These are phyloP conservation scores for Auricularia cornea DNA, from an alignment of 768 basidiomycete genomes.

Conservation along the genomic window DNA sequence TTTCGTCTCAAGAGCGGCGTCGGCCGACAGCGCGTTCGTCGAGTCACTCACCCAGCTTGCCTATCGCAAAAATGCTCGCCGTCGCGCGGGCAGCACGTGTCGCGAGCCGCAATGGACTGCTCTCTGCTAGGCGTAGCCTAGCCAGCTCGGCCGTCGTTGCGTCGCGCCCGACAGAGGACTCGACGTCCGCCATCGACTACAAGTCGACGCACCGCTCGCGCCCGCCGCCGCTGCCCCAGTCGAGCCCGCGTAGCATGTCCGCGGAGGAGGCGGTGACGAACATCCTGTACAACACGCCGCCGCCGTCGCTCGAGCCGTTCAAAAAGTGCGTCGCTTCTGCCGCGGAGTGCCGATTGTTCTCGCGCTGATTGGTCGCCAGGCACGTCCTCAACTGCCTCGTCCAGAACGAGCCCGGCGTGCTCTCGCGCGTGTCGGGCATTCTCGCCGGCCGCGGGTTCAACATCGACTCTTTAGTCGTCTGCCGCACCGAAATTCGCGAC, in stretches of 20 bases:
- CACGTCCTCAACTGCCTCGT: conserved; percentile 97
- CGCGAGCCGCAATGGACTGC: not conserved
- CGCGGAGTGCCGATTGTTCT: conserved; percentile 9
- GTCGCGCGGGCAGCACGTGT: not conserved
- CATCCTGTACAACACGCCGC: conserved; percentile 93
- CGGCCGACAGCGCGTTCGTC: not conserved
- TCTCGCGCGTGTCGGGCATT: conserved; percentile 95
- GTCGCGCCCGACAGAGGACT: conserved; percentile 67
- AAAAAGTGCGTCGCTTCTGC: conserved; percentile 59
- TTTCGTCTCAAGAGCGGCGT: not conserved
- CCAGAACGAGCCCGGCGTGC: conserved; percentile 98
- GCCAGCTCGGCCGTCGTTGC: not conserved
- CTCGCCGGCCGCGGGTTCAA: conserved; percentile 97
- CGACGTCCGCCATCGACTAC: conserved; percentile 92
- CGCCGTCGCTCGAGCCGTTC: conserved; percentile 83
- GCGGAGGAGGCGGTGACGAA: conserved; percentile 98
- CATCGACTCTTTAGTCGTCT: conserved; percentile 97
- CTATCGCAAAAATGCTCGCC: not conserved
- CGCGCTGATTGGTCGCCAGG: no score
- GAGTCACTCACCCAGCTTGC: not conserved
- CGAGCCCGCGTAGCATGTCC: conserved; percentile 69
- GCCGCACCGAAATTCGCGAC: conserved; percentile 94
- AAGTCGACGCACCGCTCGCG: conserved; percentile 61
- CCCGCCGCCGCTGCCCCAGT: conserved; percentile 80
- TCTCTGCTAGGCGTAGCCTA: not conserved